A percentile compares a stretch with the other conserved stretches of the same genome.
Evolutionary conservation across 2,329 filamentous ascomycete species (phyloP).

Genomic region (Orbilia javanica): DNA sequence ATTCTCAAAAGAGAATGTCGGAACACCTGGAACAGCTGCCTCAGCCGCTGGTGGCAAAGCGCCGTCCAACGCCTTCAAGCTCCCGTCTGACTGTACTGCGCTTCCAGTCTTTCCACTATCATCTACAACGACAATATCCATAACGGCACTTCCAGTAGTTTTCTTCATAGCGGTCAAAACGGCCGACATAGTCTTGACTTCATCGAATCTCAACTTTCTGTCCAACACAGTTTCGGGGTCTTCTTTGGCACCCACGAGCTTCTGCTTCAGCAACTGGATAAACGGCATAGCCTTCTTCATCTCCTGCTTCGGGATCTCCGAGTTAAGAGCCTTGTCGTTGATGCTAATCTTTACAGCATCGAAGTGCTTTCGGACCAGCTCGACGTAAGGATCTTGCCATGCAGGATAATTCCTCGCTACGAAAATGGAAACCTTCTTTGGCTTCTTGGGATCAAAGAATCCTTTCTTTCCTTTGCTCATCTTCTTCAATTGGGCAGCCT

Average conservation of each 20-base stretch:
- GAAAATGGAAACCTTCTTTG: constrained; percentile 91
- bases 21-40: constrained; percentile 82
- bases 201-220: constrained; percentile 87
- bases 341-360: constrained; percentile 73
- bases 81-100: constrained; percentile 70
- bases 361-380: constrained; percentile 80
- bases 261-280: constrained; percentile 86
- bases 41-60: constrained; percentile 75
- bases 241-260: constrained; percentile 78
- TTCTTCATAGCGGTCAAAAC: constrained; percentile 85
- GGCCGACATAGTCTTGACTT: constrained; percentile 78
- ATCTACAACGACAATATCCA: constrained; percentile 79
- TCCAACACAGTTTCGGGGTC: constrained; percentile 78
- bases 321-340: constrained; percentile 84
- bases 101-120: constrained; percentile 77
- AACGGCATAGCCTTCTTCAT: constrained; percentile 99
- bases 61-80: constrained; percentile 67
- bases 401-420: constrained; percentile 82
- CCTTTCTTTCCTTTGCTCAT: constrained; percentile 91
- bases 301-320: constrained; percentile 83
- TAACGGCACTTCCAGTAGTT: constrained; percentile 76
- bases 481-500: constrained; percentile 85
- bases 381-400: constrained; percentile 93
- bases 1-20: constrained; percentile 88
- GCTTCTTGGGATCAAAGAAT: constrained; percentile 87